phyloP scores from a whole-genome alignment of 1,284 basidiomycete genomes.

The Cutaneotrichosporon sp. region DNA sequence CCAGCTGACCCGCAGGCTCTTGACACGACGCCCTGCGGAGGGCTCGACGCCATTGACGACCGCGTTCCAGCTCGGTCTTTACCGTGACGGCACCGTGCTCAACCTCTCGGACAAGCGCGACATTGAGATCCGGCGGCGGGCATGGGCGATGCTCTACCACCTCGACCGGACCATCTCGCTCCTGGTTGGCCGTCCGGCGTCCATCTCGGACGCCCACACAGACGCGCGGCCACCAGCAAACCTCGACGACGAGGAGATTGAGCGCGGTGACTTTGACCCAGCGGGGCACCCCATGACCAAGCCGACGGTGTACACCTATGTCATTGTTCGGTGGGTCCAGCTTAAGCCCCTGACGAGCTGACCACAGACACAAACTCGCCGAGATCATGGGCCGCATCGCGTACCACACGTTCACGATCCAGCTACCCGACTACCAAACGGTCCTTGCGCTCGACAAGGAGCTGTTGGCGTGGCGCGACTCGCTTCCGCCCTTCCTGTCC shows the following conservation, averaged over 20 bases:
- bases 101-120: conserved; percentile 48
- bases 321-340: conserved; percentile 39
- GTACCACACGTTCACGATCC: conserved; percentile 50
- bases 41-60: conserved; percentile 49
- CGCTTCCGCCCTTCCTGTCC: conserved; percentile 43
- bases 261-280: conserved; percentile 45
- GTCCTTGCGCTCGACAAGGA: conserved; percentile 49
- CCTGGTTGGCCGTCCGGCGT: conserved; percentile 47
- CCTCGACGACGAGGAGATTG: conserved; percentile 49
- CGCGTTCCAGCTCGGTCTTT: conserved; percentile 49
- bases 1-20: conserved; percentile 32
- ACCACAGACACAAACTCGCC: conserved; percentile 42
- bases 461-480: conserved; percentile 46
- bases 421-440: conserved; percentile 48
- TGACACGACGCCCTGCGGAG: conserved; percentile 48
- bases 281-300: conserved; percentile 46
- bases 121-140: conserved; percentile 48
- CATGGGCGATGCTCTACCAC: conserved; percentile 49
- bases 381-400: conserved; percentile 50
- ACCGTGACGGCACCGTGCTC: conserved; percentile 48
- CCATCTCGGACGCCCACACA: conserved; percentile 49
- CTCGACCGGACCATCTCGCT: conserved; percentile 48
- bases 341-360: not conserved
- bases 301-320: conserved; percentile 49
- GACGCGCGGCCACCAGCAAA: conserved; percentile 49